Evolutionary conservation across 1,284 basidiomycete genomes (phyloP).

Genomic region (Rhodotorula sp.): DNA sequence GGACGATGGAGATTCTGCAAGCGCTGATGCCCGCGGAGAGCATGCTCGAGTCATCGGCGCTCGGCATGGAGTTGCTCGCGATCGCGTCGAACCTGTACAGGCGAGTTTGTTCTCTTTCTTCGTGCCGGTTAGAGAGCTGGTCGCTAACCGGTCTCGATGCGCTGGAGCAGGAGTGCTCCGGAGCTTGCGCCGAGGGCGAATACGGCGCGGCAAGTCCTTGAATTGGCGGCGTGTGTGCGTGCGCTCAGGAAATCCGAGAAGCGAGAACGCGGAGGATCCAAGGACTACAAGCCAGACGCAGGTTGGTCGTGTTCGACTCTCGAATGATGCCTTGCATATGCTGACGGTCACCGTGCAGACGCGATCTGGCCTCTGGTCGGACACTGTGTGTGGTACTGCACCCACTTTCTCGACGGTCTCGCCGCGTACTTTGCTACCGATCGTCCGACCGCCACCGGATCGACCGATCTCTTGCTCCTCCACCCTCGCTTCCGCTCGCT

Average conservation of each 20-base stretch:
- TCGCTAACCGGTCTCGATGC: neutral
- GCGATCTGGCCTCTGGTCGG: slow-evolving; percentile 25
- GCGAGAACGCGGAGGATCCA: neutral
- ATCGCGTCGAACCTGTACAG: slow-evolving; percentile 1
- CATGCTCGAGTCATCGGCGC: slow-evolving; percentile 10
- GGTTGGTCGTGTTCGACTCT: neutral
- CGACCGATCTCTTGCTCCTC: slow-evolving; percentile 4
- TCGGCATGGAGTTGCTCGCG: slow-evolving; percentile 26
- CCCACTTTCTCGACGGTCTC: neutral
- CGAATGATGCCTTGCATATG: too few species aligned
- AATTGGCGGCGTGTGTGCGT: slow-evolving; percentile 7
- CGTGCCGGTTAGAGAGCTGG: too few species aligned
- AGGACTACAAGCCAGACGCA: neutral
- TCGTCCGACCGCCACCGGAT: neutral
- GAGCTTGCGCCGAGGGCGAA: neutral
- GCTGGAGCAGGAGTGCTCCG: neutral
- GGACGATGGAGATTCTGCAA: slow-evolving; percentile 3
- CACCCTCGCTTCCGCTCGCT: slow-evolving; percentile 16
- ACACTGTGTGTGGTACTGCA: slow-evolving; percentile 13
- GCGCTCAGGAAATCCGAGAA: slow-evolving; percentile 7
- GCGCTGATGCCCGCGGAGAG: slow-evolving; percentile 7
- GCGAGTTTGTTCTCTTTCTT: slow-evolving; percentile 1
- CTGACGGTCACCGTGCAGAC: neutral
- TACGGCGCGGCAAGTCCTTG: neutral
- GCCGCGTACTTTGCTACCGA: neutral